Conservation (phyloP, 2,329 filamentous ascomycete species). For the Cryphonectria radicalis region DNA sequence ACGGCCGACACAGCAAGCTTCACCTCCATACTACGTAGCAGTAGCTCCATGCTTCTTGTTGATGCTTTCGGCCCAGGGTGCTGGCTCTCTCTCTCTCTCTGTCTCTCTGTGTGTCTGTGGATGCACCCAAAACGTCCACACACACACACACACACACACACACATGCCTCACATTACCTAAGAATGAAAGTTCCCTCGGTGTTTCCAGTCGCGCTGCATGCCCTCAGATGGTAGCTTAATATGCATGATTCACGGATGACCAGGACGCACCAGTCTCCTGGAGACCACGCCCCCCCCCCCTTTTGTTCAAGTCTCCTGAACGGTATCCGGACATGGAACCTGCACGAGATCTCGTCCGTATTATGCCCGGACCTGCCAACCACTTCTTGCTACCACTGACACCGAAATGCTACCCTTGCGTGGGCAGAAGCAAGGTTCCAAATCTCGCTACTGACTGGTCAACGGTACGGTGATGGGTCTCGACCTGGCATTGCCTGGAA, state of each 20-base stretch:
- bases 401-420: neutral
- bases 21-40: neutral
- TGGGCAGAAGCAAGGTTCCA: conserved; percentile 4
- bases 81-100: too few relatives aligned
- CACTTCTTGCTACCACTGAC: neutral
- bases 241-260: neutral
- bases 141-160: neutral
- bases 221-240: neutral
- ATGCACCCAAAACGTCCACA: neutral
- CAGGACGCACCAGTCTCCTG: neutral
- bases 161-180: neutral
- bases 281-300: neutral
- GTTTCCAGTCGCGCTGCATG: neutral
- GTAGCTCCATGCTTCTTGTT: neutral
- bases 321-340: neutral
- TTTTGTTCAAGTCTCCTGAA: neutral
- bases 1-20: conserved; percentile 16
- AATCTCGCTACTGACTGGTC: neutral
- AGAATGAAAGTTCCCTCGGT: neutral
- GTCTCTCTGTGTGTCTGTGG: too few relatives aligned
- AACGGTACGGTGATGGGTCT: neutral
- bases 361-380: neutral
- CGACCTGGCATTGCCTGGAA: neutral
- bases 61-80: neutral
- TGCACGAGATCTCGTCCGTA: neutral